These are phyloP conservation scores for Cryoendolithus antarcticus DNA, from an alignment of 2,329 filamentous ascomycete species.

Conservation along the genomic window DNA sequence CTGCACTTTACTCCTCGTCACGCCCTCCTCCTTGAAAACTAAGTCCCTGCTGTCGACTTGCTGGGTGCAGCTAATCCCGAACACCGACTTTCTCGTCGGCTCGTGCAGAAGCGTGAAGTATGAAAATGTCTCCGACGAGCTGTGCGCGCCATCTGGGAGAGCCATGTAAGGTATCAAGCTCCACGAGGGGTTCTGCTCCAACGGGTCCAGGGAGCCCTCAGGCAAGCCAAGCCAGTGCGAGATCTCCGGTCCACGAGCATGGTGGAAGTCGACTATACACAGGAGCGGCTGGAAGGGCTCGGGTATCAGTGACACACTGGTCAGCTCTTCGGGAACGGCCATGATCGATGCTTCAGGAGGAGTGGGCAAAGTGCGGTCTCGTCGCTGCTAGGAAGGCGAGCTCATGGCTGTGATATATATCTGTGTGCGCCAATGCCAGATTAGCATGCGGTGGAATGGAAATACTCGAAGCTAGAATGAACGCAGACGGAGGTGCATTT, in stretches of 20 bases:
- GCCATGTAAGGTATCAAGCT: slow-evolving; percentile 90
- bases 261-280: slow-evolving; percentile 42
- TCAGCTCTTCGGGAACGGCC: no score
- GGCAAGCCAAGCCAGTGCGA: slow-evolving; percentile 72
- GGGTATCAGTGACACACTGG: background rate
- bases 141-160: slow-evolving; percentile 86
- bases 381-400: no score
- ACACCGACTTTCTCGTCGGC: slow-evolving; percentile 43
- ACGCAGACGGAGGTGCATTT: no score
- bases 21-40: slow-evolving; percentile 67
- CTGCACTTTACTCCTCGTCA: slow-evolving; percentile 94
- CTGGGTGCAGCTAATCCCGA: slow-evolving; percentile 89
- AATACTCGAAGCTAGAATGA: no score
- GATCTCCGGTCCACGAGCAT: slow-evolving; percentile 68
- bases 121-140: slow-evolving; percentile 91
- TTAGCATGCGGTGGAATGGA: no score
- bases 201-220: slow-evolving; percentile 63
- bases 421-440: no score
- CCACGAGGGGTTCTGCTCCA: slow-evolving; percentile 82
- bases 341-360: no score
- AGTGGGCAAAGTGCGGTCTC: no score
- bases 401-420: no score
- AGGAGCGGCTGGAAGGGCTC: slow-evolving; percentile 33
- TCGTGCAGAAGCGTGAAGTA: slow-evolving; percentile 74
- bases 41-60: slow-evolving; percentile 74